Conservation (phyloP, 2,329 filamentous ascomycete species). For the Phyllosticta citriasiana region DNA sequence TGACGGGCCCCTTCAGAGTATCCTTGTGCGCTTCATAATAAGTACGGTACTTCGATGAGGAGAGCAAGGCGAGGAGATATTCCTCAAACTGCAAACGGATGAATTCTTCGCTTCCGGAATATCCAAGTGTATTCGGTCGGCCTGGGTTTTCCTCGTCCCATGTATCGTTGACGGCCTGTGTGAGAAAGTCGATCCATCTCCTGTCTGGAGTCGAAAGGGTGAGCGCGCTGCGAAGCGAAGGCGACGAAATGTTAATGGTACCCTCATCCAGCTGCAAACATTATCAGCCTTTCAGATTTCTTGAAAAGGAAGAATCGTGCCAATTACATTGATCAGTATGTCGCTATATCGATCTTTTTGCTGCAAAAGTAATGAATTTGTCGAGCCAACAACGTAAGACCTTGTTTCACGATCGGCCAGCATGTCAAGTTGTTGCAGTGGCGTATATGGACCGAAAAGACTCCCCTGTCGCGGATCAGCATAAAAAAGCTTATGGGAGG, state of each 20-base stretch:
- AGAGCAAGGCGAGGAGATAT: slow-evolving; percentile 81
- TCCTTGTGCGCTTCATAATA: slow-evolving; percentile 35
- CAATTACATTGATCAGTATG: slow-evolving; percentile 68
- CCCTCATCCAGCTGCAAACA: slow-evolving; percentile 64
- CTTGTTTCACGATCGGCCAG: slow-evolving; percentile 90
- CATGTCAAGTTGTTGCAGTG: slow-evolving; percentile 87
- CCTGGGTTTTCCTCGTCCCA: slow-evolving; percentile 89
- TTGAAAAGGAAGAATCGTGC: too few species aligned
- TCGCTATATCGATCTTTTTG: slow-evolving; percentile 95
- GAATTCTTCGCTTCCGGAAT: slow-evolving; percentile 92
- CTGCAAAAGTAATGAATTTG: slow-evolving; percentile 85
- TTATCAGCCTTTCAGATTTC: background rate
- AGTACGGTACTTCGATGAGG: slow-evolving; percentile 75
- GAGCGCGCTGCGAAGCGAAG: slow-evolving; percentile 65
- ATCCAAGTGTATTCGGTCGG: slow-evolving; percentile 88
- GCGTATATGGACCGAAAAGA: slow-evolving; percentile 93
- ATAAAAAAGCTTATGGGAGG: too few species aligned
- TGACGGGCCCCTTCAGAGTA: slow-evolving; percentile 51
- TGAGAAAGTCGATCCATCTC: slow-evolving; percentile 93
- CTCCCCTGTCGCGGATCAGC: slow-evolving; percentile 53
- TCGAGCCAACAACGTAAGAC: slow-evolving; percentile 94
- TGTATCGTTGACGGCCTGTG: slow-evolving; percentile 85
- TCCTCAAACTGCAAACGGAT: slow-evolving; percentile 96
- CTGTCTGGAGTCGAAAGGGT: slow-evolving; percentile 76
- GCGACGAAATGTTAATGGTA: slow-evolving; percentile 72